phyloP scores from a whole-genome alignment of 2,329 filamentous ascomycete genomes.

The Calonectria pseudoreteaudii region DNA sequence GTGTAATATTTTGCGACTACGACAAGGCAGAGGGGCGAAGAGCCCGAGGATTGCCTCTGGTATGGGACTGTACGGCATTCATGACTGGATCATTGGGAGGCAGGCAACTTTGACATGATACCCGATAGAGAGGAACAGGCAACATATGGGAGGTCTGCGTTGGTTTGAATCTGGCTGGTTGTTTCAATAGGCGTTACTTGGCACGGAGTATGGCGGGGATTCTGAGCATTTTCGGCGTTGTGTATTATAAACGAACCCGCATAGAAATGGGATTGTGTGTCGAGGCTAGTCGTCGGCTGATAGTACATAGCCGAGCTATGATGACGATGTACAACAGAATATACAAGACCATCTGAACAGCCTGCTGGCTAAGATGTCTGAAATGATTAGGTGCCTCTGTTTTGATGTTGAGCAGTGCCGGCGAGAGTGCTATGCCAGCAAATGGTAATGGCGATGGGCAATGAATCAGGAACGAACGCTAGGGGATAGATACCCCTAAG shows the following conservation, averaged over 20 bases:
- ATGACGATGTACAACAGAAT: neutral
- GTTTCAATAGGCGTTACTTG: neutral
- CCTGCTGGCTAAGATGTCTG: neutral
- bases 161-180: constrained; percentile 29
- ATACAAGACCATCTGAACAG: neutral
- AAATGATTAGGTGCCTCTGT: neutral
- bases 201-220: neutral
- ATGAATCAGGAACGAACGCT: neutral
- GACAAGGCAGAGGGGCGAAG: neutral
- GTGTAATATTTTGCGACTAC: constrained; percentile 12
- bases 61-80: neutral
- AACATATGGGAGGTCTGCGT: neutral
- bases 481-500: neutral
- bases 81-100: neutral
- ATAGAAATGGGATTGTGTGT: neutral
- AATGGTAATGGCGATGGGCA: neutral
- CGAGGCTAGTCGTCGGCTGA: neutral
- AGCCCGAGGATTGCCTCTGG: neutral
- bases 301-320: neutral
- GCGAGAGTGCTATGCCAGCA: neutral
- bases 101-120: constrained; percentile 28
- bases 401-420: neutral
- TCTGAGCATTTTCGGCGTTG: neutral
- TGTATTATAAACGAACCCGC: neutral
- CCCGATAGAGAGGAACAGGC: constrained; percentile 23